Percentiles rank a stretch among this genome's conserved stretches.
Evolutionary conservation across 345 rosid genomes (phyloP).

Genomic region (Draba incana): DNA sequence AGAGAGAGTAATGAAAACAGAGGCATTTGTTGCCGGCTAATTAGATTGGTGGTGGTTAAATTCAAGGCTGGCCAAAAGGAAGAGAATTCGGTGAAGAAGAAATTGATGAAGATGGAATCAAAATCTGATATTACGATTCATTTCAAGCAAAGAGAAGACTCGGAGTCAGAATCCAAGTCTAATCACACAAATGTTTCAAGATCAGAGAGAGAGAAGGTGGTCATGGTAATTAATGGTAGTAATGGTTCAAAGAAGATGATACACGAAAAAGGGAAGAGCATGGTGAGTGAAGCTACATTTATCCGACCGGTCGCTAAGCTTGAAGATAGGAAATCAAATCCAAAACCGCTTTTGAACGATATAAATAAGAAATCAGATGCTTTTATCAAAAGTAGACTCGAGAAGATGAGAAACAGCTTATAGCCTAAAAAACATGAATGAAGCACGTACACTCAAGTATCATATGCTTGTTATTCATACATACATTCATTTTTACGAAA

Average conservation of each 20-base stretch:
- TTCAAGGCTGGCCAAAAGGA: conserved; percentile 25
- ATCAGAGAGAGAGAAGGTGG: conserved; percentile 32
- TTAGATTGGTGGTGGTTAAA: conserved; percentile 33
- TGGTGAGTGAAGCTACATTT: conserved; percentile 17
- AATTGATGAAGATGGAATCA: conserved; percentile 39
- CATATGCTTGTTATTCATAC: conserved; percentile 3
- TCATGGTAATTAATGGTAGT: conserved; percentile 26
- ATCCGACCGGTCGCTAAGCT: conserved; percentile 5
- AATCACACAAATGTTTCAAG: not conserved
- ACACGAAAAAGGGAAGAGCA: not conserved
- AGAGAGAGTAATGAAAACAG: conserved; percentile 20
- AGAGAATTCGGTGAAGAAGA: conserved; percentile 23
- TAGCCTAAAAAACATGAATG: not conserved
- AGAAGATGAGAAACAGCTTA: conserved; percentile 36
- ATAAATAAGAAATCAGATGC: conserved; percentile 36
- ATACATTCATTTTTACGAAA: not conserved
- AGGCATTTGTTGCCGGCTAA: conserved; percentile 30
- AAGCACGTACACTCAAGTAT: too few species aligned
- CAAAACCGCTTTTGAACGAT: conserved; percentile 25
- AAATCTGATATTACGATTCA: conserved; percentile 36
- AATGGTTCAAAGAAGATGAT: conserved; percentile 26
- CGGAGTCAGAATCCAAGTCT: not conserved
- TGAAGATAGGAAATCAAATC: conserved; percentile 23
- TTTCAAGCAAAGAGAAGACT: conserved; percentile 43
- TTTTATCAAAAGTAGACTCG: conserved; percentile 34